Evolutionary conservation across 371 early-diverging fungal genomes (phyloP).

Genomic region (Conidiobolus incongruus): DNA sequence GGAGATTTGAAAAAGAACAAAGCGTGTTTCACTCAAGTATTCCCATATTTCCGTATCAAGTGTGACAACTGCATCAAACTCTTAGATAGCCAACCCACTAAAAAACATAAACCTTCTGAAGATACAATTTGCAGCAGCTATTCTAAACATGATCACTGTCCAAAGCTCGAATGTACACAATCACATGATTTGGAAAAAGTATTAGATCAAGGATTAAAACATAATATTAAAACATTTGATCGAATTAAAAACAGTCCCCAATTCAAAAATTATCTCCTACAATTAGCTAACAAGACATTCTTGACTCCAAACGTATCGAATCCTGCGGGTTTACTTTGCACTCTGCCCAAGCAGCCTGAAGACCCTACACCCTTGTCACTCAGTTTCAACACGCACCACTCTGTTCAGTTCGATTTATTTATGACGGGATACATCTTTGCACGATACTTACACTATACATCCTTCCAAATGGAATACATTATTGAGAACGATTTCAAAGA

Average conservation of each 20-base stretch:
- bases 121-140: background rate
- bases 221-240: no score
- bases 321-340: background rate
- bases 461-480: no score
- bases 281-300: background rate
- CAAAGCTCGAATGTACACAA: conserved; percentile 18
- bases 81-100: background rate
- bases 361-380: background rate
- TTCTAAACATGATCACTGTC: conserved; percentile 49
- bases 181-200: conserved; percentile 71
- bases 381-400: conserved; percentile 19
- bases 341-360: background rate
- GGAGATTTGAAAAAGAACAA: conserved; percentile 26
- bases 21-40: background rate
- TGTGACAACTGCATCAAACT: background rate
- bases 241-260: background rate
- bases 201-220: no score
- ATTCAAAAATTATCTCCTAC: background rate
- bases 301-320: background rate
- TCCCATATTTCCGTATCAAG: background rate
- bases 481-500: no score
- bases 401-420: conserved; percentile 75
- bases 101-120: background rate
- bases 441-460: conserved; percentile 9
- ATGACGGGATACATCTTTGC: conserved; percentile 82